Percentiles rank a stretch among this genome's conserved stretches.
These are phyloP conservation scores for Croton laevigatus DNA, from an alignment of 441 rosid genomes.

Conservation along the genomic window DNA sequence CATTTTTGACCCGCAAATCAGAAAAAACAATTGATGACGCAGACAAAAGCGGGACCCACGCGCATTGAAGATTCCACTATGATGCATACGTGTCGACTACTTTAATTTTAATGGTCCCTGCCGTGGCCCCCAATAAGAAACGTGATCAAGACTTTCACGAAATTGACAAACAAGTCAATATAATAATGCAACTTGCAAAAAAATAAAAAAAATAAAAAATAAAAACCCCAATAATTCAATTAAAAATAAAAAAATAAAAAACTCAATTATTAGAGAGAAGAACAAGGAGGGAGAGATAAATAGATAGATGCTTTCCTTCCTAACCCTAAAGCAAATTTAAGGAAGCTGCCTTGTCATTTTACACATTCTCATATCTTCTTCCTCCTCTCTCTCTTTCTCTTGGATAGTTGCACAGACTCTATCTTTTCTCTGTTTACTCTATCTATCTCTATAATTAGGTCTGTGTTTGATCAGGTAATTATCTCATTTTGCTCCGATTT, in stretches of 20 bases:
- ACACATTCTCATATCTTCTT: neutral
- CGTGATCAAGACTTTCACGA: neutral
- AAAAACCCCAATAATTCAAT: no score
- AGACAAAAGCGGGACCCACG: constrained; percentile 10
- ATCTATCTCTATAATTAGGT: neutral
- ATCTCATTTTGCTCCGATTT: neutral
- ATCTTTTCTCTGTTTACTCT: neutral
- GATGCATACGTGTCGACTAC: neutral
- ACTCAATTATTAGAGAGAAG: constrained; percentile 7
- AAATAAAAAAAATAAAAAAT: neutral
- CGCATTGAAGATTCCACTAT: neutral
- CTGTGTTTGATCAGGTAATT: constrained; percentile 12
- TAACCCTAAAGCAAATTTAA: constrained; percentile 15
- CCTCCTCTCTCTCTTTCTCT: neutral
- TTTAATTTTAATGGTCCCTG: neutral
- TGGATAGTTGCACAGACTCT: neutral
- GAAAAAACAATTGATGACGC: neutral
- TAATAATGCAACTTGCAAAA: neutral
- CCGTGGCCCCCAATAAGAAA: neutral
- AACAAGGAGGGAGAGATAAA: neutral
- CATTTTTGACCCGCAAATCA: no score
- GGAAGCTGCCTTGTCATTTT: neutral
- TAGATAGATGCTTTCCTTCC: neutral
- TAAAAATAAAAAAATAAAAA: neutral
- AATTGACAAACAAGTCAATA: neutral